Percentiles rank a stretch among this genome's conserved stretches.
Conservation (phyloP, 2,329 filamentous ascomycete species). For the Nemania serpens region DNA sequence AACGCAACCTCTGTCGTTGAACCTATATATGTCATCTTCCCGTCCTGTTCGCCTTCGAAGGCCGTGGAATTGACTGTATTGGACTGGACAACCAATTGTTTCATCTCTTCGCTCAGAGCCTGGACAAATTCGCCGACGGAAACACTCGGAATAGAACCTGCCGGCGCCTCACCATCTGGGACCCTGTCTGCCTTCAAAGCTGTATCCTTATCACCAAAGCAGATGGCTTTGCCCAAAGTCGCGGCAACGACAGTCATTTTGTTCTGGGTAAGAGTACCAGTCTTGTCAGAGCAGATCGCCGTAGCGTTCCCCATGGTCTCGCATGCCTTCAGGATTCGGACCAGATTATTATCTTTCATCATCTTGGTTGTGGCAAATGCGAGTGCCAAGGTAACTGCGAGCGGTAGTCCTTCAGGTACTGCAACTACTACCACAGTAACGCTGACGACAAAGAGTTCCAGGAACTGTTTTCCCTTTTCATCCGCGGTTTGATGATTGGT, state of each 20-base stretch:
- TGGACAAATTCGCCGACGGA: not conserved
- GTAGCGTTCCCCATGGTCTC: not conserved
- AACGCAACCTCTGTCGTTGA: not conserved
- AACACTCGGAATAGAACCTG: not conserved
- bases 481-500: not conserved
- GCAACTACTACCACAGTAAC: not conserved
- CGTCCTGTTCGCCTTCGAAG: not conserved
- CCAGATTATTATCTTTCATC: not conserved
- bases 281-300: not conserved
- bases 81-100: not conserved
- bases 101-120: not conserved
- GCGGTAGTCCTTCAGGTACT: not conserved
- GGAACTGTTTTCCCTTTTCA: not conserved
- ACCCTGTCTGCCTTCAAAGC: not conserved
- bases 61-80: not conserved
- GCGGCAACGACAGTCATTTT: not conserved
- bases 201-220: not conserved
- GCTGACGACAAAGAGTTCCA: not conserved
- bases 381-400: not conserved
- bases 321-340: not conserved
- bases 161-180: not conserved
- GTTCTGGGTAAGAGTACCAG: not conserved
- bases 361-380: not conserved
- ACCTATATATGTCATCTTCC: not conserved
- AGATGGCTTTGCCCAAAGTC: not conserved